A percentile compares a stretch with the other conserved stretches of the same genome.
Evolutionary conservation across 139 green algal species (phyloP).

Genomic region (Edaphochlamys debaryana): DNA sequence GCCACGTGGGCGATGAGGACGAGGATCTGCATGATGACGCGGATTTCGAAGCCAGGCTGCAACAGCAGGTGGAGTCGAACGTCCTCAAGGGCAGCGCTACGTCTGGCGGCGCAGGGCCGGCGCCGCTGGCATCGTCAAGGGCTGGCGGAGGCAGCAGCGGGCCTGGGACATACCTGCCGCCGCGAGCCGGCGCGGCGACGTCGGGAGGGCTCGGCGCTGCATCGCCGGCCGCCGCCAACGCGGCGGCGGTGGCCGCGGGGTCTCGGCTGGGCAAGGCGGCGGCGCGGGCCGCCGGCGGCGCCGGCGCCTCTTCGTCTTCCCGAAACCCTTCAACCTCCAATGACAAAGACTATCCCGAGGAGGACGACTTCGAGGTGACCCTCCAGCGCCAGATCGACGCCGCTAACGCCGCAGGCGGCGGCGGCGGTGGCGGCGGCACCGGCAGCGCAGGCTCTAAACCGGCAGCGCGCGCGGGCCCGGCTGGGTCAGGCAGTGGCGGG

Average conservation of each 20-base stretch:
- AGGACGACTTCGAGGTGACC: conserved; percentile 16
- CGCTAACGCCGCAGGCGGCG: neutral
- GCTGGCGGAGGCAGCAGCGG: neutral
- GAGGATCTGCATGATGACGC: neutral
- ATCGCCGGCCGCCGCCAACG: neutral
- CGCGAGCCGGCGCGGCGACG: conserved; percentile 14
- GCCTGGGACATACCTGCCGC: conserved; percentile 25
- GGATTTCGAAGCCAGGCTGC: conserved; percentile 10
- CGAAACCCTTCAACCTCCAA: too few species aligned
- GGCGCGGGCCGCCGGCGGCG: neutral
- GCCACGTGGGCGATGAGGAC: neutral
- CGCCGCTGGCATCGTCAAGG: too few species aligned
- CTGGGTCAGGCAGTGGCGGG: neutral
- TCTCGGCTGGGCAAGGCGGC: neutral
- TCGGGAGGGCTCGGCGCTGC: neutral
- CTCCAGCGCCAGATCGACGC: conserved; percentile 24
- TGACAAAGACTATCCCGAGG: conserved; percentile 14
- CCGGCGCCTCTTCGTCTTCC: neutral
- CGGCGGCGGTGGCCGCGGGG: neutral
- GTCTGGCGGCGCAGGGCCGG: neutral
- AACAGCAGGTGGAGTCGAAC: conserved; percentile 32
- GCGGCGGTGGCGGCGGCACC: neutral
- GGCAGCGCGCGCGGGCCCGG: neutral
- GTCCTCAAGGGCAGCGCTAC: neutral
- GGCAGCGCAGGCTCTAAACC: too few species aligned